phyloP scores from a whole-genome alignment of 2,329 filamentous ascomycete species.

The Chaetomium globosum region DNA sequence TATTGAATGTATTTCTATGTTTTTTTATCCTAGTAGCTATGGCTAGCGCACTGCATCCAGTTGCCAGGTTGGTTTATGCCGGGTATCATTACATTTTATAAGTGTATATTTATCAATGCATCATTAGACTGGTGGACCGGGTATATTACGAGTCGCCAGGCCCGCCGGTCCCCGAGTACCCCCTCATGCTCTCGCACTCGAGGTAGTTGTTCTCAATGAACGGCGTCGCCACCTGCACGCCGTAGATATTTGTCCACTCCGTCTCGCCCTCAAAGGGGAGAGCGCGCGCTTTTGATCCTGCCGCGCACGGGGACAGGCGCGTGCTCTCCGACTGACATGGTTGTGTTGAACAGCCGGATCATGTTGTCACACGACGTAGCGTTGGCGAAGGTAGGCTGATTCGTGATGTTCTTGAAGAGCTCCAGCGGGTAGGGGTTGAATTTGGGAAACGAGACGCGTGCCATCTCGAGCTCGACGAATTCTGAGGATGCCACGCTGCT shows the following conservation, averaged over 20 bases:
- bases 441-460: constrained; percentile 19
- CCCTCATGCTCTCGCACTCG: constrained; percentile 38
- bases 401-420: constrained; percentile 56
- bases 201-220: constrained; percentile 43
- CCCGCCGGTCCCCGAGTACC: constrained; percentile 37
- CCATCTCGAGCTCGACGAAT: constrained; percentile 41
- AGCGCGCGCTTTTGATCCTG: constrained; percentile 34
- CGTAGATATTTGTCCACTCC: constrained; percentile 37
- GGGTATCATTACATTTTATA: constrained; percentile 18
- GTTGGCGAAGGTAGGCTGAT: constrained; percentile 58
- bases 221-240: constrained; percentile 41
- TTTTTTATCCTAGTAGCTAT: not conserved
- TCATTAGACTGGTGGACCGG: constrained; percentile 9
- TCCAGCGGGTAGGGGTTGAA: constrained; percentile 44
- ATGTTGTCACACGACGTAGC: constrained; percentile 48
- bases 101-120: constrained; percentile 20
- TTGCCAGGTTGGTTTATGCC: not conserved
- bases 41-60: not conserved
- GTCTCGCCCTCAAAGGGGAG: constrained; percentile 33
- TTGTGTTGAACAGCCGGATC: constrained; percentile 42
- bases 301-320: constrained; percentile 38
- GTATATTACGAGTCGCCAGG: constrained; percentile 29
- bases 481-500: constrained; percentile 33
- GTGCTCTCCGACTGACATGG: constrained; percentile 36
- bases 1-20: not conserved